Evolutionary conservation across 176 grass and related monocot genomes (phyloP), one percentile per base, ranked within the genome.

Genomic region (Themeda triandra): DNA sequence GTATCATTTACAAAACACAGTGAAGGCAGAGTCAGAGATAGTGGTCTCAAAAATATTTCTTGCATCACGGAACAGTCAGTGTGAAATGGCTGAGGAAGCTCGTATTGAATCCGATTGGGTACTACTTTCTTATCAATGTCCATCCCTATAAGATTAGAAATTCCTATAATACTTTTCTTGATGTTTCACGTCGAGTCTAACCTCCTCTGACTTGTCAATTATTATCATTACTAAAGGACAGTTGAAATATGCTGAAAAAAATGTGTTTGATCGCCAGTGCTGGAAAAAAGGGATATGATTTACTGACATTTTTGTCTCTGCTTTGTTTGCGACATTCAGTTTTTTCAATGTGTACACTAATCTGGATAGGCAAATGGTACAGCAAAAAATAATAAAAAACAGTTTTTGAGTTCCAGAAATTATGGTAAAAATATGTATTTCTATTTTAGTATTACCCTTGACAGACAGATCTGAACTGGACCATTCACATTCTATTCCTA

Each of bases 21-120:
- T 83, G 60, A 77, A 84, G 45, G 87, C 79, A 24, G 75, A 91
- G 11, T 76, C 24, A 39, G 96, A 89, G 76, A 31, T 93, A 77
- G 89, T 95, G 48, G 80, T 95, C 78, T 98, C 89, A 12, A 98
- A 98, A 63, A 51, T 98, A 71, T 95, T 95, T 33, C 59, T 51
- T 75, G 49, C 78, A 33, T 70, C 65, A 36, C 63, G 74, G 30
- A 88, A 70, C 15, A 21, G 71, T 83, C 37, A 6, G 11, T 51
- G 64, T 85, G 68, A 81, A 63, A 27, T 35, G 12, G 33, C 25
- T 54, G n/a, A 49, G 35, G 76, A 87, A 56, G 23, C 41, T 59
- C 24, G 0, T 17, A 32, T 36, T 67, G 51, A 53, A 37, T 63
- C 48, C 31, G 70, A 58, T 59, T 17, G 29, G 65, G 88, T 91